Base-by-base conservation (phyloP, 345 rosid genomes). In the Lepidium aucheri region DNA sequence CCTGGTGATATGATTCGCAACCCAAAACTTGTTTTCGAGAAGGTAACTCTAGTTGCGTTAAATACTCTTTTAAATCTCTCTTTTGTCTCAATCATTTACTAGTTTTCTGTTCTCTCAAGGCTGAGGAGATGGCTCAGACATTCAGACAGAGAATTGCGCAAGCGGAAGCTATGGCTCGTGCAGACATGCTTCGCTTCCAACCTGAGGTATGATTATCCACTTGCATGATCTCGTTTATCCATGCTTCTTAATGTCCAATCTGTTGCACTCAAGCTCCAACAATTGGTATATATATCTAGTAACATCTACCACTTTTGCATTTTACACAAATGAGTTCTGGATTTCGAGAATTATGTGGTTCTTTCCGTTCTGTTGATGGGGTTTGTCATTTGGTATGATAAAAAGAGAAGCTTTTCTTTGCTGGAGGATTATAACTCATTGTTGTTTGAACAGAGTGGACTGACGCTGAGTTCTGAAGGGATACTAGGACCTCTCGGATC, bases 111-210 rank as follows among this genome's bases (percentile, higher is more conserved):
- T 57, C 34, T 60, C 63, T 76, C 39, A 74, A 90, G 99, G 99
- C 97, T 14, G 97, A 94, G 84, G 99, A 94, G 88, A 90, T 94
- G 97, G 99, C 99, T 46, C 96, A 83, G 79, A 85, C 93, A 51
- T 94, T 94, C 84, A 84, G 96, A 77, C 97, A 90, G 80, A 86
- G 97, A 80, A 94, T 94, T 14, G 97, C 99, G 10, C 96, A 88
- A 79, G 99, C 99, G 33, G 99, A 94, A 87, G 96, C 97, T 2
- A 94, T 94, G 99, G 97, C 97, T 54, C 96, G 91, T 39, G 99
- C 97, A 6, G 99, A 90, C 79, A 94, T 90, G 93, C 92, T 94
- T 51, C 86, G 97, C 53, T 90, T 88, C 85, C 96, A 94, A 80
- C 97, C 97, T 9, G 95, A 94, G 95, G 99, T 90, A 84, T 32